Base-by-base conservation (phyloP, 164 flowering plant genomes). In the Taxillus chinensis region DNA sequence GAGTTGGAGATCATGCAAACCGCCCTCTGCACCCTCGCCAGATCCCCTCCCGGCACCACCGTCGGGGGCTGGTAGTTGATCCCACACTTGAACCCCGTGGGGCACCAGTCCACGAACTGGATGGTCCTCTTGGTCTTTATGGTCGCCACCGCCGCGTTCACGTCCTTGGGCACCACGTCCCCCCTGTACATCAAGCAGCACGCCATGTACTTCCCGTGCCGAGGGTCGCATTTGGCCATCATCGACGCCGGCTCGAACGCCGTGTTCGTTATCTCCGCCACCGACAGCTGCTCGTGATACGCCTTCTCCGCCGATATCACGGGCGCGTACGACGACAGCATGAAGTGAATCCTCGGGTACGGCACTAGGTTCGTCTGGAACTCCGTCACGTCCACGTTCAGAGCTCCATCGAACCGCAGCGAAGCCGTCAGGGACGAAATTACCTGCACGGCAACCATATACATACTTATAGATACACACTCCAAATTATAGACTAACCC, bases 1-100 rank as follows among this genome's bases (percentile, higher is more conserved):
- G 86, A 83, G 72, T 83, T 81, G 10, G 86, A 83, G 66, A 83
- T 83, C 88, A 83, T 83, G 71, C 85, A 81, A 8, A 81, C 85
- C 43, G 82, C 87, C 57, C 87, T 81, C 71, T 81, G 85, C 48
- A 79, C 85, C 68, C 78, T 81, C 37, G 86, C 85, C 40, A 81
- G 78, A 61, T 83, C 85, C 62, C 85, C 87, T 14, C 87, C 85
- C 2, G 87, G 87, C 3, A 83, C 87, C 46, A 79, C 83, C 27
- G 58, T 55, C 13, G 58, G 58, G 7, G 58, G 58, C 58, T 55
- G 58, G 58, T 16, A n/a, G 58, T 55, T 55, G 58, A 55, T 55
- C 7, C 58, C 58, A 55, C 58, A 55, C 58, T 55, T 55, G 58
- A 55, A 55, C 38, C 56, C 56, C 5, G 56, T 53, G 7, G 56